Percentiles rank a stretch among this genome's conserved stretches.
phyloP scores from a whole-genome alignment of 176 grass and related monocot genomes.

The Saccharum spontaneum region DNA sequence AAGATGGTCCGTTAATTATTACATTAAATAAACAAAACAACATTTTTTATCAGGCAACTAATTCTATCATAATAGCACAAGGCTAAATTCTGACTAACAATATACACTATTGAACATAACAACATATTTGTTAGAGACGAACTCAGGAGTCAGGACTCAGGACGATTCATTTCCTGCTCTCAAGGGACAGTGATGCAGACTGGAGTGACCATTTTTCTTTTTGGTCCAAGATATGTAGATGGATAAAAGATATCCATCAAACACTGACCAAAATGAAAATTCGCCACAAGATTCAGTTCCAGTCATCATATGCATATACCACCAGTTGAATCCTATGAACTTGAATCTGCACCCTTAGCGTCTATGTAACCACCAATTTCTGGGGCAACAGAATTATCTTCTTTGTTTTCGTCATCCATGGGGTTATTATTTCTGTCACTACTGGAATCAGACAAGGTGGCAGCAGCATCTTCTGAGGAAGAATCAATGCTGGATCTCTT shows the following conservation, averaged over 20 bases:
- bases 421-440: conserved; percentile 44
- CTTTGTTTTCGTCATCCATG: conserved; percentile 48
- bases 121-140: conserved; percentile 4
- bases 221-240: background rate
- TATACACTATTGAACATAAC: conserved; percentile 6
- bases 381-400: conserved; percentile 31
- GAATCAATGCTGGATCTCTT: conserved; percentile 50
- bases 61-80: background rate
- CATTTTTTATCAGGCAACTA: background rate
- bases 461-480: conserved; percentile 55
- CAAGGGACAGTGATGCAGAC: background rate
- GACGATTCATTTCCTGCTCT: background rate
- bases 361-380: conserved; percentile 33
- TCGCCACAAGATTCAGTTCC: background rate
- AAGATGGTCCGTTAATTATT: background rate
- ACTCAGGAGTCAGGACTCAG: background rate
- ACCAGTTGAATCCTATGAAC: conserved; percentile 35
- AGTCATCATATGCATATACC: conserved; percentile 13
- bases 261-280: background rate
- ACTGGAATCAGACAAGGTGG: conserved; percentile 67
- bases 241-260: background rate
- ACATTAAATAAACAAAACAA: background rate
- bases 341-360: conserved; percentile 56
- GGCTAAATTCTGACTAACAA: background rate
- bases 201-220: background rate